These are phyloP conservation scores for Haematococcus lacustris DNA, from an alignment of 139 green algal species.

Conservation along the genomic window DNA sequence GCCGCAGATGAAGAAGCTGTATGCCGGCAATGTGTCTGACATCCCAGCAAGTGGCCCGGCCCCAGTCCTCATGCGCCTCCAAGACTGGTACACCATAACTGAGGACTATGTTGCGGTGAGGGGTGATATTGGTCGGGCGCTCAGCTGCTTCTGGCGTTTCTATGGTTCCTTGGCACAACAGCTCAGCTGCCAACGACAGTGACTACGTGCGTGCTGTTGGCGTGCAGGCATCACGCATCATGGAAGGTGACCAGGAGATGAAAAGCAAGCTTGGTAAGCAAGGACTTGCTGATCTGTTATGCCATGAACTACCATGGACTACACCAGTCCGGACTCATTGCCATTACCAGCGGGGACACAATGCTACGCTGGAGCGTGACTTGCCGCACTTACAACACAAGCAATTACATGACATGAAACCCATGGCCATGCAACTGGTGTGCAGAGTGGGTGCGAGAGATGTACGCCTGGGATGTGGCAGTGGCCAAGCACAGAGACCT, in stretches of 20 bases:
- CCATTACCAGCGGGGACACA: no score
- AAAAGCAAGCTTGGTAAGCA: conserved; percentile 61
- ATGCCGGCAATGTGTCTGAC: background rate
- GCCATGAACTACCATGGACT: no score
- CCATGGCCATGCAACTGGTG: no score
- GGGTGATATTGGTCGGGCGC: no score
- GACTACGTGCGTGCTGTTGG: background rate
- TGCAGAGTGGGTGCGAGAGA: conserved; percentile 79
- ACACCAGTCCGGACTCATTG: no score
- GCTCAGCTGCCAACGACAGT: no score
- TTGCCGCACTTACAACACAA: no score
- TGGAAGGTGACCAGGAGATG: conserved; percentile 73
- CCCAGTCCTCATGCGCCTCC: conserved; percentile 53
- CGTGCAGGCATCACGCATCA: conserved; percentile 45
- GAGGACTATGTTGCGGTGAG: conserved; percentile 66
- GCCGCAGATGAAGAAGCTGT: conserved; percentile 10
- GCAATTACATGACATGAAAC: no score
- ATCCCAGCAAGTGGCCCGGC: conserved; percentile 56
- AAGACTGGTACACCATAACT: conserved; percentile 48
- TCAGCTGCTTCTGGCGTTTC: no score
- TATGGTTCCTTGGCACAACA: no score
- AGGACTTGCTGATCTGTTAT: background rate
- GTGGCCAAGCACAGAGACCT: conserved; percentile 31
- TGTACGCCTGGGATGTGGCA: conserved; percentile 77
- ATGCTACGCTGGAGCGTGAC: no score